These are phyloP conservation scores for Colletotrichum incanum DNA, from an alignment of 2,329 filamentous ascomycete genomes.

Conservation along the genomic window DNA sequence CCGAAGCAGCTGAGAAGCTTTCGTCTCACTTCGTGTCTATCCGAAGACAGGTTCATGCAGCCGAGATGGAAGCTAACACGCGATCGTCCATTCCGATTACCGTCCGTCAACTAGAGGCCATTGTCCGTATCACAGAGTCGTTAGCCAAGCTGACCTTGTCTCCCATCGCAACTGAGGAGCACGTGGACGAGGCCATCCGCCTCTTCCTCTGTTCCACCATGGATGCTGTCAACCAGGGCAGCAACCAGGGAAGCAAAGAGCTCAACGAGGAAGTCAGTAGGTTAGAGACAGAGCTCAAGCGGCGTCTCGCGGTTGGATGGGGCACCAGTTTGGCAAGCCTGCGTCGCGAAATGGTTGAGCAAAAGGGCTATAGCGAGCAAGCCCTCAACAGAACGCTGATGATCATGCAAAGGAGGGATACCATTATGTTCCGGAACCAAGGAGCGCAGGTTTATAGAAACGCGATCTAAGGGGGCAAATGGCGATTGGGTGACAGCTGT, in stretches of 20 bases:
- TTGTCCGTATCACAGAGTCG: conserved; percentile 96
- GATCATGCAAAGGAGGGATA: conserved; percentile 89
- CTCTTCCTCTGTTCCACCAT: conserved; percentile 97
- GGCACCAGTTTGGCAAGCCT: conserved; percentile 91
- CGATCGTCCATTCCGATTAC: conserved; percentile 97
- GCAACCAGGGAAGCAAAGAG: conserved; percentile 86
- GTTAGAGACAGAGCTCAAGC: conserved; percentile 90
- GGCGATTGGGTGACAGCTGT: neutral
- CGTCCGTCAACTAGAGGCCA: conserved; percentile 95
- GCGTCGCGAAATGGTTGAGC: conserved; percentile 91
- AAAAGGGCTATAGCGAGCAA: conserved; percentile 90
- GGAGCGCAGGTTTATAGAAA: conserved; percentile 83
- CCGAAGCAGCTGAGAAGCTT: conserved; percentile 94
- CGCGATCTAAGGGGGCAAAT: conserved; percentile 66
- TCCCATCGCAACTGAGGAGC: conserved; percentile 87
- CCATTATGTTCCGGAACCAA: conserved; percentile 84
- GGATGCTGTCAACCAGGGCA: conserved; percentile 95
- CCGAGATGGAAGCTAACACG: conserved; percentile 90
- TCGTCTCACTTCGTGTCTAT: conserved; percentile 98
- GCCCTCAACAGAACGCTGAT: conserved; percentile 87
- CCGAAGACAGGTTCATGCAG: conserved; percentile 91
- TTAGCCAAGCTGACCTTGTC: conserved; percentile 92
- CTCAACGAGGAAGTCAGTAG: conserved; percentile 91
- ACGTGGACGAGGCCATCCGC: conserved; percentile 97
- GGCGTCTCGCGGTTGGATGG: conserved; percentile 94